Evolutionary conservation across 2,329 filamentous ascomycete genomes (phyloP), one percentile per base, ranked within the genome.

Genomic region (Helicocarpus griseus): DNA sequence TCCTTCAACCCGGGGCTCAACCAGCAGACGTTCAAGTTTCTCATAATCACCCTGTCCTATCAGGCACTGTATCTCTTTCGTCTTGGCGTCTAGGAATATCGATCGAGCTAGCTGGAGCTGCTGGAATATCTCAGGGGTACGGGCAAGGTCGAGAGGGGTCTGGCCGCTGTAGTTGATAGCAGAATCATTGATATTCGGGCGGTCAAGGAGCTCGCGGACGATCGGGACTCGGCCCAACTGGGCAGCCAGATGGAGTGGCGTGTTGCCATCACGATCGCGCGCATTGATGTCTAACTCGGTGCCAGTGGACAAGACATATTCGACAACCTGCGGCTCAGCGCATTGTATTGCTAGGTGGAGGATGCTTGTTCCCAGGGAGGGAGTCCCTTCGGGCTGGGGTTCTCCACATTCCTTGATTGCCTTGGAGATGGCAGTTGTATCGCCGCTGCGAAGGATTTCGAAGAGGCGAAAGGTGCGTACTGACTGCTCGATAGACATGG

Each of bases 301-400:
- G 55, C 88, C 75, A 49, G 77, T 77, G 1, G 89, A 90, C 40
- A 98, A 73, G n/a, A 97, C 86, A 63, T 91, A 96, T 66, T 98
- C 90, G 50, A 98, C 86, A 26, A 98, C 89, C 19, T 88, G 84
- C 46, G 86, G 79, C 66, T 97, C 93, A 47, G 93, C 91, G 69
- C 91, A 97, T 70, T 98, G 93, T 41, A 97, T 89, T 24, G 93
- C 90, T 38, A 98, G 77, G 67, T 98, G 91, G 35, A 98, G 77
- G 39, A 97, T 85, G 1, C 88, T 93, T 0, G 90, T 96, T 51
- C 94, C 90, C 66, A 52, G 75, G 62, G 57, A 66, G 69, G 58
- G 67, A 61, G 54, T 69, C 62, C 55, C 68, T 60, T 56, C 72
- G 65, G 53, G 73, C 68, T 58, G 78, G 58, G 57, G 79, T 77